Percentiles rank a stretch among this genome's conserved stretches.
These are phyloP conservation scores for Volvox reticuliferus DNA, from an alignment of 139 green algal species.

Conservation along the genomic window DNA sequence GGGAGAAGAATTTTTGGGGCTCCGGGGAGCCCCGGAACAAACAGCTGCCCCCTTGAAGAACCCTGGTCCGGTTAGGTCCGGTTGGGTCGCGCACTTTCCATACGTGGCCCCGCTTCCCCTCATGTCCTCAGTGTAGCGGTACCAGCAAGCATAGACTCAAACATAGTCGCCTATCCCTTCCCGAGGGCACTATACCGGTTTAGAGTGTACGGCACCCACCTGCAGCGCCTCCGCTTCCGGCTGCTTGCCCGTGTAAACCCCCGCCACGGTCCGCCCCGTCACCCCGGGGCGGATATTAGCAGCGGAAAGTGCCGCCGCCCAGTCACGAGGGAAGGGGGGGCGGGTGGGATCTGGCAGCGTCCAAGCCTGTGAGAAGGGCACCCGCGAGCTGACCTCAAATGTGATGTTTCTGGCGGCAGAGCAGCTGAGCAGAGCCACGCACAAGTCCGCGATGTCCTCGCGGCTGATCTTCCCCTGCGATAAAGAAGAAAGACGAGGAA, in stretches of 20 bases:
- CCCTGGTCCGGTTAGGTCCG: neutral
- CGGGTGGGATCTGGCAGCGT: constrained; percentile 11
- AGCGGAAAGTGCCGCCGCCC: constrained; percentile 53
- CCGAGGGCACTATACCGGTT: too few relatives aligned
- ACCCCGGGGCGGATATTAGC: constrained; percentile 66
- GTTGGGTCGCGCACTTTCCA: neutral
- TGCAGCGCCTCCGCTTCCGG: constrained; percentile 59
- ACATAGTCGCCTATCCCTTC: neutral
- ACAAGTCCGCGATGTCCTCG: constrained; percentile 91
- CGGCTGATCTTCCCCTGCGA: constrained; percentile 84
- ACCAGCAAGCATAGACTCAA: neutral
- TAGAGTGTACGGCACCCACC: neutral
- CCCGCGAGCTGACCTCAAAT: constrained; percentile 88
- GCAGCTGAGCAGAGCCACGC: constrained; percentile 74
- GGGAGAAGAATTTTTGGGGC: too few relatives aligned
- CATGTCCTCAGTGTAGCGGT: neutral
- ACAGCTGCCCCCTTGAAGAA: too few relatives aligned
- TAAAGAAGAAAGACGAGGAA: neutral
- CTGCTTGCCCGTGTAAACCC: constrained; percentile 76
- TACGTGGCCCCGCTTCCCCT: too few relatives aligned
- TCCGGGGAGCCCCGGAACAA: too few relatives aligned
- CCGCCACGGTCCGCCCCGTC: constrained; percentile 81
- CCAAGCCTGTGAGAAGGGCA: constrained; percentile 85
- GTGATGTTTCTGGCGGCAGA: constrained; percentile 72
- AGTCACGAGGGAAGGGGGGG: constrained; percentile 59